Evolutionary conservation across 108 stramenopile genomes (phyloP).

Genomic region (Poteriospumella lacustris): DNA sequence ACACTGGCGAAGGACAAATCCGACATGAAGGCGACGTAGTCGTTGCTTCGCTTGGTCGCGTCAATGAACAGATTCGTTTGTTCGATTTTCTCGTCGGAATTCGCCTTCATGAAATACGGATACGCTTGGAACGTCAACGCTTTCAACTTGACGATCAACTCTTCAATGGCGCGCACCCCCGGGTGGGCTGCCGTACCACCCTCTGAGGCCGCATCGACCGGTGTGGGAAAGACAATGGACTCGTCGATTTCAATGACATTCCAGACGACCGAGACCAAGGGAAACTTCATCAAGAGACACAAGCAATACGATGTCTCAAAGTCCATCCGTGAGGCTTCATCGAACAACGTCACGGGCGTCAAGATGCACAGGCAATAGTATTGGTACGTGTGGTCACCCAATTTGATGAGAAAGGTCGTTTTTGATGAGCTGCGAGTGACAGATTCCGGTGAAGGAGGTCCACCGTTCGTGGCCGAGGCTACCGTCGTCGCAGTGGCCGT

Average conservation of each 20-base stretch:
- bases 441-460: too few relatives aligned
- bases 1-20: too few relatives aligned
- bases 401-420: neutral
- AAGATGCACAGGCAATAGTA: neutral
- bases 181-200: too few relatives aligned
- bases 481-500: too few relatives aligned
- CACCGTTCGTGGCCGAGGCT: too few relatives aligned
- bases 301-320: neutral
- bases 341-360: neutral
- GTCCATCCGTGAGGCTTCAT: neutral
- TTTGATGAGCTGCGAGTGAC: too few relatives aligned
- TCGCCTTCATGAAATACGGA: too few relatives aligned
- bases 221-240: neutral
- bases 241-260: neutral
- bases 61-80: too few relatives aligned
- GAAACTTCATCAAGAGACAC: neutral
- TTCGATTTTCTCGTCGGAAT: too few relatives aligned
- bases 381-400: neutral
- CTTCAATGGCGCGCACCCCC: neutral
- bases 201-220: too few relatives aligned
- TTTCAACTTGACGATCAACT: neutral
- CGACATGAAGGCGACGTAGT: too few relatives aligned
- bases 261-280: neutral
- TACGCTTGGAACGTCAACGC: neutral
- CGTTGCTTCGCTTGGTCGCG: too few relatives aligned